These are phyloP conservation scores for Lepiota venenata DNA, from an alignment of 768 basidiomycete species.

Conservation along the genomic window DNA sequence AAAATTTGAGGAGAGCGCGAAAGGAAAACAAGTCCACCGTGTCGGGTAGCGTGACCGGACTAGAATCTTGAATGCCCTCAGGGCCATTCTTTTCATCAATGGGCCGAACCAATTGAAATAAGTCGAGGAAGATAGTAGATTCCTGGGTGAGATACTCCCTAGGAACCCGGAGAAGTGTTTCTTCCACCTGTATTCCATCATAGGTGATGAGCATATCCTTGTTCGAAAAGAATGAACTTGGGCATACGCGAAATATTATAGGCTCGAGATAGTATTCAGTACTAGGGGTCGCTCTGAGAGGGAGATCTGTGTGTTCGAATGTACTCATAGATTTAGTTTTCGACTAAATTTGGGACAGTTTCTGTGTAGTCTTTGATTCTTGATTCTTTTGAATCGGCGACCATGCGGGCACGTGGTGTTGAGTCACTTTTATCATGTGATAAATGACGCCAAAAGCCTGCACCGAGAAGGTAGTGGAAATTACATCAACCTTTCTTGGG, in stretches of 20 bases:
- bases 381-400: too few species aligned
- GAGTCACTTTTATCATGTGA: too few species aligned
- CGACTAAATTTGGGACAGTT: too few species aligned
- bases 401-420: slow-evolving; percentile 15
- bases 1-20: slow-evolving; percentile 7
- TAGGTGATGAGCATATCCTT: neutral
- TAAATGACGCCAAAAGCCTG: too few species aligned
- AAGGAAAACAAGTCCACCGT: slow-evolving; percentile 6
- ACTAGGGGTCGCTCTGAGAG: too few species aligned
- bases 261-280: slow-evolving; percentile 4
- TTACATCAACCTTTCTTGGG: too few species aligned
- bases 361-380: too few species aligned
- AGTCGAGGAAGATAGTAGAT: slow-evolving; percentile 30
- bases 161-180: slow-evolving; percentile 35
- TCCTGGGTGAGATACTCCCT: slow-evolving; percentile 29
- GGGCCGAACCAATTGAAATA: slow-evolving; percentile 27
- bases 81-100: neutral
- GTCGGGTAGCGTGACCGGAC: neutral
- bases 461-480: too few species aligned
- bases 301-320: too few species aligned
- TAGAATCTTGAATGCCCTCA: neutral
- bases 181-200: slow-evolving; percentile 29
- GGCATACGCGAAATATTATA: neutral
- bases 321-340: too few species aligned
- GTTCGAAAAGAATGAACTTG: slow-evolving; percentile 2